phyloP scores from a whole-genome alignment of 1,139 yeast species.

The Lodderomyces margitis region DNA sequence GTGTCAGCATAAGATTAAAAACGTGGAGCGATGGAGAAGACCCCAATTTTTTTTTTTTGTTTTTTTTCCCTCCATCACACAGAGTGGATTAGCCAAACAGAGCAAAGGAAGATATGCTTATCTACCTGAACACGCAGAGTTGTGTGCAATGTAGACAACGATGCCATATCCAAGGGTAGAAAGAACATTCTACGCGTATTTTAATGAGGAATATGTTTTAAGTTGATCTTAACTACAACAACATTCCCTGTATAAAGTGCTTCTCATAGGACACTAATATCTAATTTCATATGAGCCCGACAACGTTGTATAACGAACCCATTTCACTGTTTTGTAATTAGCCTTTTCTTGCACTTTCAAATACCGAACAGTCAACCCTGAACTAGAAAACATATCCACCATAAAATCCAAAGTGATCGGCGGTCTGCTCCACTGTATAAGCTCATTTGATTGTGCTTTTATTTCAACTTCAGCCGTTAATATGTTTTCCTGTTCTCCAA shows the following conservation, averaged over 20 bases:
- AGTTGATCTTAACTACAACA: too few relatives aligned
- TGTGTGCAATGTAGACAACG: too few relatives aligned
- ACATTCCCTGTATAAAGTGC: too few relatives aligned
- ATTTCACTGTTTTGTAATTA: conserved; percentile 73
- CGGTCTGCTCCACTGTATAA: conserved; percentile 62
- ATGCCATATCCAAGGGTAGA: too few relatives aligned
- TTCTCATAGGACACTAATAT: too few relatives aligned
- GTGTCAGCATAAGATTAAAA: not conserved
- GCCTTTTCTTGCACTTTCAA: conserved; percentile 66
- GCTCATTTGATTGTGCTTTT: conserved; percentile 16
- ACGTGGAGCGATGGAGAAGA: not conserved
- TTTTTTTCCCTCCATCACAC: not conserved
- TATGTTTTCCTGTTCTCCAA: conserved; percentile 64
- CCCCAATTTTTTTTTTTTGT: not conserved
- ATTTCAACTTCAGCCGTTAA: conserved; percentile 52
- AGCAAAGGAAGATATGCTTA: too few relatives aligned
- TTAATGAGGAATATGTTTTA: too few relatives aligned
- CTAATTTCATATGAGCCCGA: conserved; percentile 83
- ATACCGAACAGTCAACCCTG: conserved; percentile 74
- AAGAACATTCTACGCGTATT: too few relatives aligned
- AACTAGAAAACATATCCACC: conserved; percentile 73
- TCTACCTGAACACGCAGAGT: too few relatives aligned
- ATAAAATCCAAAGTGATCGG: conserved; percentile 73
- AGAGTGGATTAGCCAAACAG: too few relatives aligned
- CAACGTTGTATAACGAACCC: conserved; percentile 77